Evolutionary conservation across 169 alveolate species (phyloP).

Genomic region (Eimeria necatrix): DNA sequence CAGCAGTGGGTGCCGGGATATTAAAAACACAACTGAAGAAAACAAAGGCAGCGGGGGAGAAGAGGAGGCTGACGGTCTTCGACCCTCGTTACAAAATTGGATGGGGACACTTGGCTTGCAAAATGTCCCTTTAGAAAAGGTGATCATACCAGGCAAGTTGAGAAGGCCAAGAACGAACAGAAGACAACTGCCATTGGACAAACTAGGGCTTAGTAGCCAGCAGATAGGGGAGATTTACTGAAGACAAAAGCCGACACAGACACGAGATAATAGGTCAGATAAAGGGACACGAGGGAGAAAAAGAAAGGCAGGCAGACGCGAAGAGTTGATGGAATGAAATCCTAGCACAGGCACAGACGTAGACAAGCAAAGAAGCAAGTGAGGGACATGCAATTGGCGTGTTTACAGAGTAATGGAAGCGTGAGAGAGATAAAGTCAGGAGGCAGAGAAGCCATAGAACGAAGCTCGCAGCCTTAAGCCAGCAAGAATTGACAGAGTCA

Average conservation of each 20-base stretch:
- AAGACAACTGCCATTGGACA: too few species aligned
- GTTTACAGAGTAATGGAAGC: background rate
- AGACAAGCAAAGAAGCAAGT: background rate
- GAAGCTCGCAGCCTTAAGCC: too few species aligned
- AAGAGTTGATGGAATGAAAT: too few species aligned
- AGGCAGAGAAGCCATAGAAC: background rate
- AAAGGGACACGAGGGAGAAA: background rate
- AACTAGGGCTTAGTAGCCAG: too few species aligned
- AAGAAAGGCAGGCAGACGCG: background rate
- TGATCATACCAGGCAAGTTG: conserved; percentile 29
- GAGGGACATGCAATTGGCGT: too few species aligned
- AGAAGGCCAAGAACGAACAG: too few species aligned
- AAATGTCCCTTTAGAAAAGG: conserved; percentile 11
- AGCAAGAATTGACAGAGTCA: too few species aligned
- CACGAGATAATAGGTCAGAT: background rate
- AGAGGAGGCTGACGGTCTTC: background rate
- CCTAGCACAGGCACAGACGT: background rate
- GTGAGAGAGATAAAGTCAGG: background rate
- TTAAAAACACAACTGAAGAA: background rate
- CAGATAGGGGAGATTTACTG: background rate
- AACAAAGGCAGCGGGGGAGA: background rate
- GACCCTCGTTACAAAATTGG: conserved; percentile 55
- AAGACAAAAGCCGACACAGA: background rate
- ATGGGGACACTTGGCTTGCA: conserved; percentile 43
- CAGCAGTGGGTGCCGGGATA: conserved; percentile 9